These are phyloP conservation scores for Huntiella decipiens DNA, from an alignment of 2,329 filamentous ascomycete genomes.

Conservation along the genomic window DNA sequence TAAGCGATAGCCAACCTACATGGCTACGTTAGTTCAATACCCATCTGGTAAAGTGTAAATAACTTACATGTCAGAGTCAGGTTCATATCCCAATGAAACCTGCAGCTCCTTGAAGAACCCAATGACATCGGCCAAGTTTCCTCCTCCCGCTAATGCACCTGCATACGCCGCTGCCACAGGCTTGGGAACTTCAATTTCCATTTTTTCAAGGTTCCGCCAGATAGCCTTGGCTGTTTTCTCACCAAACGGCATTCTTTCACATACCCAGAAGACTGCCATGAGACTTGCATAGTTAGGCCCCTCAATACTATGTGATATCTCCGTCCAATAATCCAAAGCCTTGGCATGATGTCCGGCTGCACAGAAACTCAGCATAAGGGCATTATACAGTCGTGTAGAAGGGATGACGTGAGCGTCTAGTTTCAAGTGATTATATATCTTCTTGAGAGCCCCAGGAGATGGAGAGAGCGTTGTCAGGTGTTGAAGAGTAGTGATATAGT, in stretches of 20 bases:
- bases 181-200: conserved; percentile 63
- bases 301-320: conserved; percentile 67
- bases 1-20: conserved; percentile 54
- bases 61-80: conserved; percentile 54
- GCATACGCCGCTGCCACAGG: conserved; percentile 59
- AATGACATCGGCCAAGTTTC: conserved; percentile 48
- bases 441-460: conserved; percentile 42
- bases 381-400: conserved; percentile 60
- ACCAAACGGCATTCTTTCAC: conserved; percentile 42
- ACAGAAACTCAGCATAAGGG: conserved; percentile 71
- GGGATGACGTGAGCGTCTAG: conserved; percentile 67
- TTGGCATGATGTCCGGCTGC: conserved; percentile 44
- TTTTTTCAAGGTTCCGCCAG: conserved; percentile 49
- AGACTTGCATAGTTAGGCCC: conserved; percentile 71
- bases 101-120: conserved; percentile 48
- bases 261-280: conserved; percentile 61
- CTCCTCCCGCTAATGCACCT: conserved; percentile 55
- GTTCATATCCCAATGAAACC: conserved; percentile 42
- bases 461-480: conserved; percentile 41
- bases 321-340: conserved; percentile 63
- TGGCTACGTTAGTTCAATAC: not conserved
- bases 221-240: conserved; percentile 44
- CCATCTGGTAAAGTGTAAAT: not conserved
- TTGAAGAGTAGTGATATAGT: conserved; percentile 61
- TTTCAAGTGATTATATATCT: conserved; percentile 85